These are phyloP conservation scores for Trametes meyenii DNA, from an alignment of 768 basidiomycete genomes.

Conservation along the genomic window DNA sequence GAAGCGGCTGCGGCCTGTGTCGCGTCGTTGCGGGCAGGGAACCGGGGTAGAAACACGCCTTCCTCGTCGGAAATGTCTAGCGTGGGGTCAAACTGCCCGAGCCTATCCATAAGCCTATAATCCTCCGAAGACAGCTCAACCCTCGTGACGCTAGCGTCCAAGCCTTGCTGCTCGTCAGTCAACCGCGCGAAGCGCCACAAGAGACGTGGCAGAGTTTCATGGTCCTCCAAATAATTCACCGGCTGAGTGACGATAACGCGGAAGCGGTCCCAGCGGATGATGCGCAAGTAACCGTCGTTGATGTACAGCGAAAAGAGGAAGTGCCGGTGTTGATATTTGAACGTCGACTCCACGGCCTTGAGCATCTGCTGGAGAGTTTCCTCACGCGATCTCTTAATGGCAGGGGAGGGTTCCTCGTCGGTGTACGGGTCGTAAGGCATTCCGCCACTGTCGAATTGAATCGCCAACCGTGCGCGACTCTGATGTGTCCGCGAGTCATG, in stretches of 20 bases:
- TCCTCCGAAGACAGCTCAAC: not conserved
- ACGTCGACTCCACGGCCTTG: not conserved
- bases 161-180: not conserved
- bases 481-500: no score
- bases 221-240: not conserved
- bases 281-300: not conserved
- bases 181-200: not conserved
- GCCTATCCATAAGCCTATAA: not conserved
- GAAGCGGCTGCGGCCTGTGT: not conserved
- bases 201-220: not conserved
- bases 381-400: not conserved
- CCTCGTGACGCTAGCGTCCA: not conserved
- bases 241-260: not conserved
- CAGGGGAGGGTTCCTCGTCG: no score
- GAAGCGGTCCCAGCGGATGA: not conserved
- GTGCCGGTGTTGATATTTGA: not conserved
- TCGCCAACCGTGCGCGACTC: no score
- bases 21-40: not conserved
- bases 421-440: no score
- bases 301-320: not conserved
- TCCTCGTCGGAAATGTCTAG: not conserved
- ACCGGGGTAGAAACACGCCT: not conserved
- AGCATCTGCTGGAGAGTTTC: not conserved
- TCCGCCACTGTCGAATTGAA: no score
- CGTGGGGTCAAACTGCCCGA: not conserved